Evolutionary conservation across 2,329 filamentous ascomycete genomes (phyloP).

Genomic region (Fusarium aywerte): DNA sequence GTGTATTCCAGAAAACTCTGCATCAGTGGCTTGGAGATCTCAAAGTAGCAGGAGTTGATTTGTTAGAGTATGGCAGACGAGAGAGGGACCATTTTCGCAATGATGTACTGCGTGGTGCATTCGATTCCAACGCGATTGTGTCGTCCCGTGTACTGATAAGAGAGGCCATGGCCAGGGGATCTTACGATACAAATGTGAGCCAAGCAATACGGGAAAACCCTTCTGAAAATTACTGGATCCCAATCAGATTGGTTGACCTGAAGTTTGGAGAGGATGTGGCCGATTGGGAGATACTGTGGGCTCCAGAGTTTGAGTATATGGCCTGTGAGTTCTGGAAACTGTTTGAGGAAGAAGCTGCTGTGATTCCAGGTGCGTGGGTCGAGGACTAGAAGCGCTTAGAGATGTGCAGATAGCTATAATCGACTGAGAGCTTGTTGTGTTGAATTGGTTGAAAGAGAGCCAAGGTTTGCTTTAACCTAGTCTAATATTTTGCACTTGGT

Average conservation of each 20-base stretch:
- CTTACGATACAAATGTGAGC: neutral
- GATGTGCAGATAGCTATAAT: no score
- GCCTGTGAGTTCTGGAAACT: conserved; percentile 44
- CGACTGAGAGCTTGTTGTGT: no score
- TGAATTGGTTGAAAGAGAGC: no score
- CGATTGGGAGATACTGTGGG: conserved; percentile 46
- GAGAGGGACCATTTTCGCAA: conserved; percentile 11
- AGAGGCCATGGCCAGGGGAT: neutral
- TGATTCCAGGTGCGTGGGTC: conserved; percentile 46
- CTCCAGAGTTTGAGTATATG: conserved; percentile 42
- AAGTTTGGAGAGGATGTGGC: conserved; percentile 2
- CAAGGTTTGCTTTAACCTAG: no score
- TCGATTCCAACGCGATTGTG: conserved; percentile 36
- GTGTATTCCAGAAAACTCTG: conserved; percentile 21
- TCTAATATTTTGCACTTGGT: no score
- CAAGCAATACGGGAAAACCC: neutral
- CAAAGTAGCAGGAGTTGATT: conserved; percentile 27
- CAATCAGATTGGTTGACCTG: conserved; percentile 39
- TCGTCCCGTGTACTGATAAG: conserved; percentile 5
- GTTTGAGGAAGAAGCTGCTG: conserved; percentile 14
- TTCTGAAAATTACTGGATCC: conserved; percentile 33
- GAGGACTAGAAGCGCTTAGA: conserved; percentile 12
- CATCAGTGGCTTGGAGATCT: conserved; percentile 28
- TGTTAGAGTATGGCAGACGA: conserved; percentile 39
- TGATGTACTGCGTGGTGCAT: conserved; percentile 4